These are phyloP conservation scores for Beta vulgaris DNA, from an alignment of 148 eudicot genomes.

Conservation along the genomic window DNA sequence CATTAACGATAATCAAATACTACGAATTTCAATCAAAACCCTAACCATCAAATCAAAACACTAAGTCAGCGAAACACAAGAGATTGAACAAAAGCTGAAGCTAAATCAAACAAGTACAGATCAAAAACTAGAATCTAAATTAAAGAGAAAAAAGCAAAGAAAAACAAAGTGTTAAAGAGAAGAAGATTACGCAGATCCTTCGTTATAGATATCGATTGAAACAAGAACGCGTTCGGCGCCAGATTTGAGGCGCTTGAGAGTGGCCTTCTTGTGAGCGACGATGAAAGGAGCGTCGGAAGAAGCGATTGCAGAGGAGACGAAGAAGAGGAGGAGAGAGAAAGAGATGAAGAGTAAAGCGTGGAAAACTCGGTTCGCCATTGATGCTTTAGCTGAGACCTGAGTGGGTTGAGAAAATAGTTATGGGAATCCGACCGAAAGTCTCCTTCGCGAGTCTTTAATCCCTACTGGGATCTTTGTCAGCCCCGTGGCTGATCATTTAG, in stretches of 20 bases:
- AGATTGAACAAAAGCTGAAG: background rate
- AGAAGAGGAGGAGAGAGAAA: conserved; percentile 19
- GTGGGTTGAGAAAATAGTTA: too few species aligned
- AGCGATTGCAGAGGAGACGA: conserved; percentile 15
- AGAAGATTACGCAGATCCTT: conserved; percentile 70
- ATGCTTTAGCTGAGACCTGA: too few species aligned
- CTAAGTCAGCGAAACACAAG: background rate
- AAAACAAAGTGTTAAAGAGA: background rate
- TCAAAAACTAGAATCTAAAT: background rate
- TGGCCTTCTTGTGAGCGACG: conserved; percentile 85
- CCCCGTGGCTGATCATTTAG: too few species aligned
- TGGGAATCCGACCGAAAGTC: too few species aligned
- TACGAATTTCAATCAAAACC: background rate
- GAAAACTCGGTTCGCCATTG: conserved; percentile 35
- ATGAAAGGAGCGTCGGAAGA: conserved; percentile 71
- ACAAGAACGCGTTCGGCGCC: conserved; percentile 76
- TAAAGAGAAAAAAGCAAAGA: background rate
- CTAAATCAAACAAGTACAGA: conserved; percentile 8
- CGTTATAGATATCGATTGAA: conserved; percentile 71
- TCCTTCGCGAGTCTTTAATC: too few species aligned
- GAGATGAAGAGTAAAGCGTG: conserved; percentile 2
- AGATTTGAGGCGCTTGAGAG: conserved; percentile 68
- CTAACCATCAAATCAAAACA: background rate
- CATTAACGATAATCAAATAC: background rate
- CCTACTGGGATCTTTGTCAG: too few species aligned